Evolutionary conservation across 2,329 filamentous ascomycete genomes (phyloP), one percentile per base, ranked within the genome.

Genomic region (Thermoascus crustaceus): DNA sequence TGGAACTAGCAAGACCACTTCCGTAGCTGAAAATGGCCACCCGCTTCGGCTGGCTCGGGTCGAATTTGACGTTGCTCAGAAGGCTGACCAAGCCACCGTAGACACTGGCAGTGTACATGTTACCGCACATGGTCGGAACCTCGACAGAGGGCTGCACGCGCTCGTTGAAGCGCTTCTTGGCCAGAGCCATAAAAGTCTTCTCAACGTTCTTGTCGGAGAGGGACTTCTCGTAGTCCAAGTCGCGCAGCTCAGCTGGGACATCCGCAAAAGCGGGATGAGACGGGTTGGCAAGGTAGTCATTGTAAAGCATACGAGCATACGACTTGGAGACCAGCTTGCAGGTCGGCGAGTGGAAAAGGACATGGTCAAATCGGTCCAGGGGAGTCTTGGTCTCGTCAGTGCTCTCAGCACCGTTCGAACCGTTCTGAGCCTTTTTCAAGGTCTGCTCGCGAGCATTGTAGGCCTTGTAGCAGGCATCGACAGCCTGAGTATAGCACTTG

Each of bases 281-380:
- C 31, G 83, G 76, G 61, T 86, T 73, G 60, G 69, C 67, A 22
- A 89, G 72, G 71, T 82, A 91, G 67, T 91, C 85, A 60, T 89
- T 85, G 74, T 91, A 91, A 39, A 89, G 71, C 46, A 91, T 72
- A 48, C 85, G 82, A 41, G 76, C 85, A 58, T 87, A 91, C 11
- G 82, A 87, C 70, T 91, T 91, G 57, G 82, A 71, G 42, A 91
- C 85, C 39, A 87, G 73, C 71, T 91, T 91, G 80, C 85, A 91
- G 45, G 80, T 89, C 25, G 85, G 85, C 11, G 85, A 74, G 63
- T 91, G 85, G 78, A 88, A 91, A 41, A 78, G 64, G 58, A 91
- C 65, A 68, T 86, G 85, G 64, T 89, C 84, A 61, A 91, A 91
- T 55, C 82, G 80, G 63, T 89, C 84, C 41, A 91, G 66, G 32